These are phyloP conservation scores for Aspergillus saccharolyticus DNA, from an alignment of 495 filamentous ascomycete genomes.

Conservation along the genomic window DNA sequence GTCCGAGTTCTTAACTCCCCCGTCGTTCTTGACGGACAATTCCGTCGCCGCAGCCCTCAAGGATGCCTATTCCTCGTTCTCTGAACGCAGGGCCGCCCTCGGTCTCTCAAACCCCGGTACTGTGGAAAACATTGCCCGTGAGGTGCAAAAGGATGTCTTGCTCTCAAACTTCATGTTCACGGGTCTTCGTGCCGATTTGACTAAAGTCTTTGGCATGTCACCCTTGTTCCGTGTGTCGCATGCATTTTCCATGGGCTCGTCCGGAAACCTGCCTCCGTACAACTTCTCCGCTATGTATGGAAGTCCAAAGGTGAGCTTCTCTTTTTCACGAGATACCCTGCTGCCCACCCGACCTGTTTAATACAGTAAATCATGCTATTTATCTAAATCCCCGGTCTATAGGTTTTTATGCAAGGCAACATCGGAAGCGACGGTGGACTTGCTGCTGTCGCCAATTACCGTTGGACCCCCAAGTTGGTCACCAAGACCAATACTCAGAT, in stretches of 20 bases:
- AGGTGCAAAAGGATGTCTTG: constrained; percentile 93
- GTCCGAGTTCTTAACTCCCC: constrained; percentile 46
- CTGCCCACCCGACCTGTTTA: not conserved
- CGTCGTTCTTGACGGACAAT: constrained; percentile 68
- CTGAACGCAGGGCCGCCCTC: constrained; percentile 76
- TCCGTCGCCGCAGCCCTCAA: constrained; percentile 60
- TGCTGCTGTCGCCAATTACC: constrained; percentile 80
- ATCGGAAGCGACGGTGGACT: constrained; percentile 85
- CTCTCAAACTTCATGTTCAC: constrained; percentile 93
- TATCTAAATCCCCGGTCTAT: constrained; percentile 10
- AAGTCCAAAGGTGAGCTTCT: constrained; percentile 70
- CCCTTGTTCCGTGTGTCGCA: constrained; percentile 97
- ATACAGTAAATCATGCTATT: constrained; percentile 6
- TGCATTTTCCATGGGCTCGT: constrained; percentile 85
- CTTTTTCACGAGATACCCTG: not conserved
- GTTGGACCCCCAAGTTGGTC: constrained; percentile 69
- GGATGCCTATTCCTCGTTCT: constrained; percentile 79
- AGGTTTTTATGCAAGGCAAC: constrained; percentile 95
- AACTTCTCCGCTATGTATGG: constrained; percentile 91
- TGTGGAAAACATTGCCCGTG: constrained; percentile 83
- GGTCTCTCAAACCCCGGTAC: constrained; percentile 88
- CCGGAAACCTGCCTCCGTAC: constrained; percentile 80
- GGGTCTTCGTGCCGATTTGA: constrained; percentile 90
- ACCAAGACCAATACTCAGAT: constrained; percentile 84
- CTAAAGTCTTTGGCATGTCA: constrained; percentile 86